Evolutionary conservation across 306 rosid species (phyloP), one percentile per base, ranked within the genome.

Genomic region (Begonia loranthoides): DNA sequence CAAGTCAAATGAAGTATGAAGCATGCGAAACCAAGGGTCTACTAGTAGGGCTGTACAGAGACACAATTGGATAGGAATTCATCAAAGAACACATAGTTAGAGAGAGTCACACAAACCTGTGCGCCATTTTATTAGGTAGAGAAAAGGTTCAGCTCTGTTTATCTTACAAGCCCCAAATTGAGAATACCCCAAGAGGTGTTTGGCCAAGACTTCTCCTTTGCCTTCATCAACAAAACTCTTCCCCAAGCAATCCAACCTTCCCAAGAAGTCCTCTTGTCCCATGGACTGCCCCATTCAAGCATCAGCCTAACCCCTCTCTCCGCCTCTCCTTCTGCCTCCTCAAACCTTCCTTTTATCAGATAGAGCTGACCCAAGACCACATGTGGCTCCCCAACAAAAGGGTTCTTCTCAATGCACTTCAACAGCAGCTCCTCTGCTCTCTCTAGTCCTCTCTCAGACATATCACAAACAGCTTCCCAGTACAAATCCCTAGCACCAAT

Each of bases 201-300:
- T 5, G 95, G 83, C 95, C 97, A 85, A 22, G 85, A 71, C 50
- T 74, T 85, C 33, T 90, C 90, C 57, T 69, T 74, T 5, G 95
- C 81, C 58, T 82, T 90, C 85, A 74, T 77, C 9, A 70, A 41
- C 75, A 89, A 36, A 7, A 85, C 87, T 56, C 97, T 76, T 0
- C 45, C 70, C 97, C 95, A 85, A 48, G 97, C 72, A 80, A 90
- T 61, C 95, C 95, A 90, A 0, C 95, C 97, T 56, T 85, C 87
- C 97, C 97, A 90, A 10, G 95, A 69, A 61, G 66, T 77, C 73
- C 97, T 76, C 82, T 89, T 89, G 65, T 89, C 97, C 97, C 95
- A 89, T 1, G 84, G 72, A 57, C 83, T 70, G 0, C 83, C 94
- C 95, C 95, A 90, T 66, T 78, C 76, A 54, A 90, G 39, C 57